Evolutionary conservation across 2,329 filamentous ascomycete genomes (phyloP).

Genomic region (Calonectria pseudoturangicola): DNA sequence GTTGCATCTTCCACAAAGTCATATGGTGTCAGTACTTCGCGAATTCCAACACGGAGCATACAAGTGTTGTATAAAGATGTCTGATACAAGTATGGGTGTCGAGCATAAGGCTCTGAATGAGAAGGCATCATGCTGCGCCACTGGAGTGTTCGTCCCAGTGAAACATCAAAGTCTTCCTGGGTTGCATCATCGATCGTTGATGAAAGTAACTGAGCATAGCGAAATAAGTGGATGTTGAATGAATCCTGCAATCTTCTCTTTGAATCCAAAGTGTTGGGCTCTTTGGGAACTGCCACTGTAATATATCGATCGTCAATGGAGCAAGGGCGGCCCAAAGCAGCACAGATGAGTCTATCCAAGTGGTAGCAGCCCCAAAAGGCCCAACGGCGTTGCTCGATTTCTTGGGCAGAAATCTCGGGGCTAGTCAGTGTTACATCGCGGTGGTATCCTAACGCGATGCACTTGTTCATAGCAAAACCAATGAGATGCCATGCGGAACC

Average conservation of each 20-base stretch:
- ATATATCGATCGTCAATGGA: background rate
- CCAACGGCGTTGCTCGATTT: background rate
- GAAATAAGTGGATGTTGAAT: background rate
- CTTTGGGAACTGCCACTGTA: background rate
- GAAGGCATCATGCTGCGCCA: background rate
- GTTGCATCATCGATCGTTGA: background rate
- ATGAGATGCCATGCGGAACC: slow-evolving; percentile 1
- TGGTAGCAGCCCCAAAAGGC: background rate
- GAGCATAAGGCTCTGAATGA: background rate
- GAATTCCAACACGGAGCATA: background rate
- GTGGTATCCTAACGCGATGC: background rate
- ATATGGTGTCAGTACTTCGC: background rate
- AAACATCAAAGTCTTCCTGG: background rate
- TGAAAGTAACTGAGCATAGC: background rate
- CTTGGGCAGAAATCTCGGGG: background rate
- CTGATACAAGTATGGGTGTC: background rate
- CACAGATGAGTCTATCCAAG: background rate
- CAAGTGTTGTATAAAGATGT: background rate
- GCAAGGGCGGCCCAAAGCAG: background rate
- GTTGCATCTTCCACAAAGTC: background rate
- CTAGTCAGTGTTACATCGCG: background rate
- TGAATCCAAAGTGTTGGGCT: background rate
- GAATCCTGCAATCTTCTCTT: background rate
- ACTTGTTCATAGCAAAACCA: slow-evolving; percentile 4
- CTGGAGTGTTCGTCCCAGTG: background rate